Evolutionary conservation across 306 rosid genomes (phyloP).

Genomic region (Cucumis cinereus): DNA sequence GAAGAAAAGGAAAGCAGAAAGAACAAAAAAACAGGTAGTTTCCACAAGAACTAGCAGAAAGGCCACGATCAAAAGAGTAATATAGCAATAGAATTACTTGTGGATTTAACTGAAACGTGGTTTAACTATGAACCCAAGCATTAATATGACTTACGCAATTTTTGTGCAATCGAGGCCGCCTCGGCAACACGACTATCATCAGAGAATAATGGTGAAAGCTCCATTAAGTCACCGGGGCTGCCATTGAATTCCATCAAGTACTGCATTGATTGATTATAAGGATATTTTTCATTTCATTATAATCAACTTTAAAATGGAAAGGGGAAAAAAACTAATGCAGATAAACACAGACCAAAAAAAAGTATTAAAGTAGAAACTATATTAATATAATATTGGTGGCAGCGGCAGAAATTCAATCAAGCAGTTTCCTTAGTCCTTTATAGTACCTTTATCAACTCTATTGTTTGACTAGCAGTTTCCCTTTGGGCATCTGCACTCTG

Average conservation of each 20-base stretch:
- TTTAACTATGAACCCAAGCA: not conserved
- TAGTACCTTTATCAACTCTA: constrained; percentile 84
- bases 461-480: constrained; percentile 97
- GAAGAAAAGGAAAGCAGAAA: not conserved
- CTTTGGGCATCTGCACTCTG: constrained; percentile 99
- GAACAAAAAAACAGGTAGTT: not conserved
- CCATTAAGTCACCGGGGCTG: constrained; percentile 98
- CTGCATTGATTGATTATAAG: constrained; percentile 44
- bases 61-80: not conserved
- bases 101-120: not conserved
- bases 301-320: not conserved
- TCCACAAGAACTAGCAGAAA: not conserved
- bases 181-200: constrained; percentile 99
- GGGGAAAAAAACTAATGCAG: not conserved
- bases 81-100: too few relatives aligned
- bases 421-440: too few relatives aligned
- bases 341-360: not conserved
- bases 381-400: not conserved
- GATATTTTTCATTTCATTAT: constrained; percentile 18
- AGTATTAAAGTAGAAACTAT: not conserved
- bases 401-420: constrained; percentile 11
- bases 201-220: constrained; percentile 95
- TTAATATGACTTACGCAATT: constrained; percentile 58
- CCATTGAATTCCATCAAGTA: constrained; percentile 99
- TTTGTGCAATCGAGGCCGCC: constrained; percentile 96